Evolutionary conservation across 2,329 filamentous ascomycete genomes (phyloP).

Genomic region (Scedosporium boydii): DNA sequence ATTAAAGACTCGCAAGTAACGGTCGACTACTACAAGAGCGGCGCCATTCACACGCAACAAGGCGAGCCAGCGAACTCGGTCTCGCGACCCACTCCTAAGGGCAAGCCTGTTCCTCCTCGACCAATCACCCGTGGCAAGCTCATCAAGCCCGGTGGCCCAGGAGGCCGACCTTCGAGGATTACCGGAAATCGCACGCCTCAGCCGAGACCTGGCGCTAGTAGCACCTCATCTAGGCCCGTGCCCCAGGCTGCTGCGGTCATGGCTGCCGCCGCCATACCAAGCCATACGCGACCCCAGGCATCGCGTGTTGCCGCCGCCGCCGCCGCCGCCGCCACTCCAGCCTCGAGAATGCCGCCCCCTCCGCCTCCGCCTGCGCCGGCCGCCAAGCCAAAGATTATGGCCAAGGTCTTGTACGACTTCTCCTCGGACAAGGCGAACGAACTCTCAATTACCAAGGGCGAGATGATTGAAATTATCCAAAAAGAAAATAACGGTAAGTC

Average conservation of each 20-base stretch:
- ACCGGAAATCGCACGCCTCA: conserved; percentile 32
- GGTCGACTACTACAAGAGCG: conserved; percentile 88
- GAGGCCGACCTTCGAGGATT: conserved; percentile 65
- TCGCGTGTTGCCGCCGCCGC: conserved; percentile 11
- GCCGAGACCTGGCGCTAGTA: conserved; percentile 28
- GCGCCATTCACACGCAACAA: conserved; percentile 73
- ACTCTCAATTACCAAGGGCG: conserved; percentile 67
- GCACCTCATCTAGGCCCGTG: conserved; percentile 15
- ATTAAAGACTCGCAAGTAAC: conserved; percentile 72
- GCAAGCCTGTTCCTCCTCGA: conserved; percentile 75
- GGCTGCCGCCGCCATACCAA: conserved; percentile 16
- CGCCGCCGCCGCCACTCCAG: conserved; percentile 28
- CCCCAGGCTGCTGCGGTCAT: conserved; percentile 24
- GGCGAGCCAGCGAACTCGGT: conserved; percentile 77
- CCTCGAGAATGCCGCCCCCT: conserved; percentile 44
- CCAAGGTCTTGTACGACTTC: conserved; percentile 90
- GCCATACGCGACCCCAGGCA: conserved; percentile 10
- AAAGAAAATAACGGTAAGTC: conserved; percentile 86
- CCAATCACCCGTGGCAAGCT: conserved; percentile 92
- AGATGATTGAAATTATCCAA: conserved; percentile 81
- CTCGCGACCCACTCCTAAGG: conserved; percentile 77
- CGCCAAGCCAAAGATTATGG: conserved; percentile 55
- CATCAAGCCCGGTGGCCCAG: conserved; percentile 81
- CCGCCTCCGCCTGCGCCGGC: conserved; percentile 60
- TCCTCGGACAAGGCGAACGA: conserved; percentile 76